phyloP scores from a whole-genome alignment of 805 yeast genomes.

The Candida khao-thaluensis region DNA sequence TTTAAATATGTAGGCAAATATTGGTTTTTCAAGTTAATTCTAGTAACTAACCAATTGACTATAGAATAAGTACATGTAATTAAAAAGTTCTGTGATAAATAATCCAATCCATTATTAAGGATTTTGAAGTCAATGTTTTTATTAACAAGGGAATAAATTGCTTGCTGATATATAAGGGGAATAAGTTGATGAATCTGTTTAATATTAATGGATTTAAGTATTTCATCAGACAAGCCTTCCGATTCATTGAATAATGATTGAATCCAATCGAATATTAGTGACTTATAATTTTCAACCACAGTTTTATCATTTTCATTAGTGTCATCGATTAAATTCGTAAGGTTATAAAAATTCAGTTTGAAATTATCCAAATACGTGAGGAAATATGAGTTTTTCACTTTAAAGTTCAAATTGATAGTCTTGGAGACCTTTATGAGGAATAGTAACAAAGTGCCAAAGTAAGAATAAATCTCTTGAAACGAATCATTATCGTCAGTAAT shows the following conservation, averaged over 20 bases:
- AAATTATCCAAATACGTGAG: constrained; percentile 35
- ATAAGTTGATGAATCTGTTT: constrained; percentile 67
- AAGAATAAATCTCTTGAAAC: constrained; percentile 65
- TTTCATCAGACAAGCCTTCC: constrained; percentile 78
- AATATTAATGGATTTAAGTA: constrained; percentile 64
- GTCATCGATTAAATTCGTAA: constrained; percentile 22
- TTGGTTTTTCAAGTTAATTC: constrained; percentile 15
- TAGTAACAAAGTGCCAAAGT: constrained; percentile 62
- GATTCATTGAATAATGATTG: constrained; percentile 68
- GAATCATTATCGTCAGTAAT: constrained; percentile 53
- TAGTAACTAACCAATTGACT: constrained; percentile 29
- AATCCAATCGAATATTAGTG: constrained; percentile 63
- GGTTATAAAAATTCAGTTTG: constrained; percentile 28
- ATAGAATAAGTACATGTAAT: constrained; percentile 48
- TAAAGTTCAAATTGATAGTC: constrained; percentile 24
- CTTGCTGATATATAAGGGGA: constrained; percentile 74
- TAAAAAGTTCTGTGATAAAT: constrained; percentile 78
- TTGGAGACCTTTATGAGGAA: constrained; percentile 15
- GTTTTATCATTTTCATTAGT: constrained; percentile 28
- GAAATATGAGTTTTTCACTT: constrained; percentile 29
- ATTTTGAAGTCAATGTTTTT: constrained; percentile 58
- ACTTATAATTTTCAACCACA: constrained; percentile 33
- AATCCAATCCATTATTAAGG: constrained; percentile 77
- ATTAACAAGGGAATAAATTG: constrained; percentile 56
- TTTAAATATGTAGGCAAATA: constrained; percentile 18